Evolutionary conservation across 139 green algal species (phyloP), one percentile per base, ranked within the genome.

Genomic region (Chlorella sorokiniana): DNA sequence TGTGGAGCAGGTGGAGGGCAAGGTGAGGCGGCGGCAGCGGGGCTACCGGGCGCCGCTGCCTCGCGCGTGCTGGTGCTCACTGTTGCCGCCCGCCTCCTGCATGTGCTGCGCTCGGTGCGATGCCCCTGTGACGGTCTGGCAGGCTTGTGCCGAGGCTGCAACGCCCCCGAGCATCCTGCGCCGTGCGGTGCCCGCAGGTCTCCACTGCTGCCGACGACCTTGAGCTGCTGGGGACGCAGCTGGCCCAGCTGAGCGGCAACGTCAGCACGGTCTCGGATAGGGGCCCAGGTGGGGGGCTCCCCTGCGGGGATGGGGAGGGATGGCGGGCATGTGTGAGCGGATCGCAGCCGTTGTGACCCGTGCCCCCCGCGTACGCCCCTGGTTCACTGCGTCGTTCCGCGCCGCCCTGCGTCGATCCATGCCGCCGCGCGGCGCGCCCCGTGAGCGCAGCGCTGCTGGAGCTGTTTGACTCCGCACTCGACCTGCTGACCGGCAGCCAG

Each of bases 211-310:
- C 81, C 11, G 31, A 2, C 6, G 31, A 31, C n/a, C 33, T 85
- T 22, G 38, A 54, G 65, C 14, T 35, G 22, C 33, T 85, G 20
- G 31, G 44, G 0, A 20, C 31, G 25, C 22, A 79, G 71, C 68
- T 84, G 59, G 2, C 25, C 37, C 37, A 51, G 33, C 42, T 84
- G 7, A 63, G 64, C 11, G 73, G 73, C 25, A 79, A 79, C 73
- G 37, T 70, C 9, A 59, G 25, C 9, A 3, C 33, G 29, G 9
- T 54, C 3, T 29, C 10, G 16, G 18, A 45, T 33, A 22, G 33
- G 33, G 31, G 18, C 20, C 52, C 18, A 31, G 22, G 71, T 68
- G 67, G 11, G 2, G 25, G 40, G 67, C 7, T 37, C 11, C 8
- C 10, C 4, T 6, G 27, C 9, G 4, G 67, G 23, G 3, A 23